Percentiles rank a stretch among this genome's conserved stretches.
Evolutionary conservation across 2,329 filamentous ascomycete species (phyloP).

Genomic region (Pyrenochaeta sp.): DNA sequence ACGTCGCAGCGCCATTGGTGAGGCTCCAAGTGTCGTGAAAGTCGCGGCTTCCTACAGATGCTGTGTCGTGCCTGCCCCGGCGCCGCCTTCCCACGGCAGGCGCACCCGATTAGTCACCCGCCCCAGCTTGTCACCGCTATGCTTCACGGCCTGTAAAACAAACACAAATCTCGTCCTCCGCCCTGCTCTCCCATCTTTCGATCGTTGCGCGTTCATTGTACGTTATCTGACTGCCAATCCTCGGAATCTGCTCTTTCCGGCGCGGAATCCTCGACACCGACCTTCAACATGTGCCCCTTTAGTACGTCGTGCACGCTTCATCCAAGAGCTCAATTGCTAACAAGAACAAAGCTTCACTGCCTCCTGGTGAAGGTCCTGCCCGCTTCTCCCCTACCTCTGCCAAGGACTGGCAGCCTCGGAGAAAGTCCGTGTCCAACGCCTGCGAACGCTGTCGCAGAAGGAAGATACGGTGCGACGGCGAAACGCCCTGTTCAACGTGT

Average conservation of each 20-base stretch:
- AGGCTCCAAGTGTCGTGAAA: conserved; percentile 35
- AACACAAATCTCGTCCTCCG: conserved; percentile 45
- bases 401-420: conserved; percentile 44
- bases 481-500: conserved; percentile 47
- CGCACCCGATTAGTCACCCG: conserved; percentile 37
- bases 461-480: conserved; percentile 48
- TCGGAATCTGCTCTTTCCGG: conserved; percentile 39
- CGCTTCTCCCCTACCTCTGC: conserved; percentile 41
- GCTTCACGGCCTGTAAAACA: conserved; percentile 44
- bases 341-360: conserved; percentile 32
- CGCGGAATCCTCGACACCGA: conserved; percentile 32
- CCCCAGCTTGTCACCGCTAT: conserved; percentile 22
- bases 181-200: conserved; percentile 28
- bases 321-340: conserved; percentile 17
- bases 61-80: conserved; percentile 30
- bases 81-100: conserved; percentile 23
- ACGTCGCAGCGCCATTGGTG: conserved; percentile 39
- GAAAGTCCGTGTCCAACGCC: conserved; percentile 48
- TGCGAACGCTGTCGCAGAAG: conserved; percentile 46
- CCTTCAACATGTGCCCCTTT: conserved; percentile 44
- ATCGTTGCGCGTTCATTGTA: conserved; percentile 26
- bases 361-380: conserved; percentile 37
- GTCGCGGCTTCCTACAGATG: too few relatives aligned
- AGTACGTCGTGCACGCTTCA: conserved; percentile 30
- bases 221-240: conserved; percentile 13